These are phyloP conservation scores for Lotus japonicus DNA, from an alignment of 306 rosid species.

Conservation along the genomic window DNA sequence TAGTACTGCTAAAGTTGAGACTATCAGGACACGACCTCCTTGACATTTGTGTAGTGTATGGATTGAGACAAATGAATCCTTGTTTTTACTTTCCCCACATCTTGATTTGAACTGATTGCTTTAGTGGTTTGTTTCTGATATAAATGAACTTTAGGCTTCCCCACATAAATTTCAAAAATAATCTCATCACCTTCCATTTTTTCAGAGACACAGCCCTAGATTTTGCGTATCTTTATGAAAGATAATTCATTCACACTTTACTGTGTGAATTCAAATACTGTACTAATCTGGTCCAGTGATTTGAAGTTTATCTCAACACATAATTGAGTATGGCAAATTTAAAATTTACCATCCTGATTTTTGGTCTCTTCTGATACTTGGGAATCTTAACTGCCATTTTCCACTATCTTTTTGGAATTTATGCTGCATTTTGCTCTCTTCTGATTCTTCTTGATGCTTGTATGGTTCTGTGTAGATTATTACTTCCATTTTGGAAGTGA, in stretches of 20 bases:
- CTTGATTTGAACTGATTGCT: not conserved
- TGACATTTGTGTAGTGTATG: not conserved
- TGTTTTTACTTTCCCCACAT: not conserved
- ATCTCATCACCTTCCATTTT: not conserved
- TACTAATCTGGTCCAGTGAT: not conserved
- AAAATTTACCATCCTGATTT: not conserved
- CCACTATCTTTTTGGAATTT: too few relatives aligned
- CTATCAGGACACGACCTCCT: not conserved
- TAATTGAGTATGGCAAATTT: not conserved
- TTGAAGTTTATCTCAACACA: not conserved
- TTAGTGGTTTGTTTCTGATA: not conserved
- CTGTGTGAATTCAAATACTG: not conserved
- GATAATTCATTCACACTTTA: not conserved
- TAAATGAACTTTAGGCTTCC: not conserved
- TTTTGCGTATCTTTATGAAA: not conserved
- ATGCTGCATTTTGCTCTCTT: too few relatives aligned
- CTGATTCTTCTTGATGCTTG: too few relatives aligned
- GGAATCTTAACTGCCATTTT: too few relatives aligned
- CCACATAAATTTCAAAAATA: not conserved
- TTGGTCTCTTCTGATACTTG: not conserved
- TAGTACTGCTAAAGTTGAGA: not conserved
- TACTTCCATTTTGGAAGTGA: too few relatives aligned
- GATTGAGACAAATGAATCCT: not conserved
- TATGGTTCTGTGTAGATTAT: too few relatives aligned
- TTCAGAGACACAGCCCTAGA: not conserved